Percentiles rank a stretch among this genome's conserved stretches.
phyloP scores from a whole-genome alignment of 306 rosid genomes.

The Inga laurina region DNA sequence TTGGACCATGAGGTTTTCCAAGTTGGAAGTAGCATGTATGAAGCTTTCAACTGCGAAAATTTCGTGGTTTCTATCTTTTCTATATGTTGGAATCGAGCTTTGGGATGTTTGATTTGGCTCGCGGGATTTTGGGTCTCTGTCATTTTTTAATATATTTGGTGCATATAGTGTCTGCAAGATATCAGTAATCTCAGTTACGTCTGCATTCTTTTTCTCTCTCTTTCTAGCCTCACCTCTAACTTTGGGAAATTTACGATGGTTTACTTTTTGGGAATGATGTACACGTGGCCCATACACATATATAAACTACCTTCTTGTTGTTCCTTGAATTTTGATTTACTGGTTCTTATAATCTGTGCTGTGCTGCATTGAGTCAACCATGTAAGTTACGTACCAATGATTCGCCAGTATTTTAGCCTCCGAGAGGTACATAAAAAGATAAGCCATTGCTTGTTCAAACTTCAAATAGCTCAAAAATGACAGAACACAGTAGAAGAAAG shows the following conservation, averaged over 20 bases:
- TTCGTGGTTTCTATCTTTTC: not conserved
- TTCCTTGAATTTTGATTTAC: not conserved
- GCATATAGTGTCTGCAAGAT: not conserved
- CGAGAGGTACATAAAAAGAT: not conserved
- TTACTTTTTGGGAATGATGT: not conserved
- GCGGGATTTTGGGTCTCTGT: constrained; percentile 3
- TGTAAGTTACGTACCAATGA: not conserved
- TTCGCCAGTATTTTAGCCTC: not conserved
- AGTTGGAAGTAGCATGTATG: not conserved
- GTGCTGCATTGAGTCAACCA: not conserved
- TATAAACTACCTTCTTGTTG: not conserved
- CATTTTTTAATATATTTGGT: not conserved
- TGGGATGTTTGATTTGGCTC: not conserved
- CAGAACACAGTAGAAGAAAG: not conserved
- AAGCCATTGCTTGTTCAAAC: not conserved
- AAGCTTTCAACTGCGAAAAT: not conserved
- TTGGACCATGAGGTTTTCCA: not conserved
- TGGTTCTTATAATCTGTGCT: not conserved
- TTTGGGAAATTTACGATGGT: not conserved
- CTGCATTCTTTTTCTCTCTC: not conserved
- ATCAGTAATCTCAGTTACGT: not conserved
- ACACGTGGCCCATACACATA: not conserved
- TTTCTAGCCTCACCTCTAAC: not conserved
- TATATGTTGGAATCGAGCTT: not conserved
- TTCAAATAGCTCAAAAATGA: not conserved